These are phyloP conservation scores for Macrocystidia cucumis DNA, from an alignment of 1,284 basidiomycete species.

Conservation along the genomic window DNA sequence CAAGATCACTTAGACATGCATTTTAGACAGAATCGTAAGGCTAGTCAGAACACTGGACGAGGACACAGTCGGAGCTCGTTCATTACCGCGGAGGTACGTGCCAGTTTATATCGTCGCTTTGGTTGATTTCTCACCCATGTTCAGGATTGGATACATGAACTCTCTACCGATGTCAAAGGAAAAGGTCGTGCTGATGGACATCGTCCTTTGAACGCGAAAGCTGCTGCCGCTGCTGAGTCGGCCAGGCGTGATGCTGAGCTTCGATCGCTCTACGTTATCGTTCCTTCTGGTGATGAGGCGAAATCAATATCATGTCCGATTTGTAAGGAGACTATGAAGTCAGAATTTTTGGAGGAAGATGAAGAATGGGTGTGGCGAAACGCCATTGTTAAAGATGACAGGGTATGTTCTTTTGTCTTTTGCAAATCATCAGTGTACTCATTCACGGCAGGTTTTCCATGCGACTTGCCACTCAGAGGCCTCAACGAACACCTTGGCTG, in stretches of 20 bases:
- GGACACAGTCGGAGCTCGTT: conserved; percentile 94
- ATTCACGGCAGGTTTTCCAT: conserved; percentile 65
- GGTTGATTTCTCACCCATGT: conserved; percentile 11
- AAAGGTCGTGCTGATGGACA: conserved; percentile 51
- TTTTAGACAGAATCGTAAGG: conserved; percentile 89
- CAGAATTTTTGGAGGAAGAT: conserved; percentile 92
- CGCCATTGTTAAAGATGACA: conserved; percentile 76
- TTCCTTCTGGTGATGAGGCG: conserved; percentile 82
- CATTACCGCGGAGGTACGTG: conserved; percentile 74
- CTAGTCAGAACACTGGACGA: conserved; percentile 76
- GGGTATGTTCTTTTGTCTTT: conserved; percentile 40
- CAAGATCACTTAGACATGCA: conserved; percentile 96
- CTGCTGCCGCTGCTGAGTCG: conserved; percentile 55
- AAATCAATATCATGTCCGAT: conserved; percentile 84
- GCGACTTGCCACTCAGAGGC: conserved; percentile 89
- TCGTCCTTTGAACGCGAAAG: conserved; percentile 44
- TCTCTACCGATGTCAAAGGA: conserved; percentile 49
- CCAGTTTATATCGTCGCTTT: conserved; percentile 6
- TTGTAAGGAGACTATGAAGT: conserved; percentile 92
- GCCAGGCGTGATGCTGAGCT: conserved; percentile 70
- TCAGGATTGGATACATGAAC: conserved; percentile 83
- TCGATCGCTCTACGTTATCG: conserved; percentile 76
- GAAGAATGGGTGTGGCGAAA: conserved; percentile 99
- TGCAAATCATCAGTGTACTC: neutral
- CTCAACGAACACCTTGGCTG: conserved; percentile 54